phyloP scores from a whole-genome alignment of 2,329 filamentous ascomycete genomes.

The Fusarium illudens region DNA sequence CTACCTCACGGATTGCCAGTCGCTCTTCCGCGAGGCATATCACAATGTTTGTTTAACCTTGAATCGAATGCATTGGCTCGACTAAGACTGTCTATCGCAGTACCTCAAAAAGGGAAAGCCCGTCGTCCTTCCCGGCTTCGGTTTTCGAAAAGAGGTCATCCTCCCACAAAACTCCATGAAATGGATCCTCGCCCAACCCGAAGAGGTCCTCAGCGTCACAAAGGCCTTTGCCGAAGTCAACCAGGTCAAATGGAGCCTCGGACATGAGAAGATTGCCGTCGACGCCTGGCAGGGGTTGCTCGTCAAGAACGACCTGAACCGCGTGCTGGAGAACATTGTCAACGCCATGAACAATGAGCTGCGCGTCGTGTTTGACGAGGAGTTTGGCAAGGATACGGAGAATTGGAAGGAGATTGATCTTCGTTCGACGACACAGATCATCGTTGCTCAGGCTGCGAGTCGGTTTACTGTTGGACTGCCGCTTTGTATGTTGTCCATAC shows the following conservation, averaged over 20 bases:
- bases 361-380: conserved; percentile 45
- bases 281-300: conserved; percentile 50
- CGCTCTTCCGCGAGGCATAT: conserved; percentile 45
- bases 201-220: conserved; percentile 45
- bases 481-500: conserved; percentile 38
- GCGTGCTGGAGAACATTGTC: conserved; percentile 46
- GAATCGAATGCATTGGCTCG: no score
- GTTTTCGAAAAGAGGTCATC: conserved; percentile 52
- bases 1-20: conserved; percentile 45
- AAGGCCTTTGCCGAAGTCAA: conserved; percentile 52
- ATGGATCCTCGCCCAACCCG: conserved; percentile 53
- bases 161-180: conserved; percentile 51
- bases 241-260: conserved; percentile 49
- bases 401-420: conserved; percentile 49
- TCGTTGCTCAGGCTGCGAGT: conserved; percentile 45
- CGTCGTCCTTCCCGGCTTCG: conserved; percentile 53
- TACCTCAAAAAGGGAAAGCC: conserved; percentile 53
- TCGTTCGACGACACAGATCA: conserved; percentile 33
- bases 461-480: conserved; percentile 46
- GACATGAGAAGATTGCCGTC: conserved; percentile 44
- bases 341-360: conserved; percentile 49
- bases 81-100: conserved; percentile 32
- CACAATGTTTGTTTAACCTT: conserved; percentile 31
- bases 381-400: conserved; percentile 46
- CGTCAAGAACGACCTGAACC: conserved; percentile 49